Base-by-base conservation (phyloP, 2,329 filamentous ascomycete genomes). In the Dryadomyces quercivorus region DNA sequence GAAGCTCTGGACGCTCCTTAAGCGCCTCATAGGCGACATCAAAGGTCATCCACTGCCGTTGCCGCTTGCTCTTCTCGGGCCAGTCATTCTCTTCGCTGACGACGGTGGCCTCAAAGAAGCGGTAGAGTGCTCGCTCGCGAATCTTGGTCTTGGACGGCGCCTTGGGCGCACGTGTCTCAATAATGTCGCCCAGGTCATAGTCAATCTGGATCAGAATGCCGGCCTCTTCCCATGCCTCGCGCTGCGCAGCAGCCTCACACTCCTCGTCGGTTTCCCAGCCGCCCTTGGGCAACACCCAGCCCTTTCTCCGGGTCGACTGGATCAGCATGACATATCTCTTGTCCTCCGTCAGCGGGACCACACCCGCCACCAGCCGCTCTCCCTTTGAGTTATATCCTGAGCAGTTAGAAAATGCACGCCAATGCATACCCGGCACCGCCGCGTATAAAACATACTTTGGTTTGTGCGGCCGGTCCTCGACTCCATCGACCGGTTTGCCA, bases 181-280 rank as follows among this genome's bases (percentile, higher is more conserved):
- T 74, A 62, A 98, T 95, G 60, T 85, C 79, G 59, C 91, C 91
- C 51, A 98, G 78, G 68, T 95, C 89, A 67, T 85, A 86, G 63
- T 86, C 84, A 68, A 96, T 84, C 56, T 81, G 85, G 69, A 92
- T 87, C 63, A 86, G 77, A 64, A 97, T 94, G 64, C 93, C 93
- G 45, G 91, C 93, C 73, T 97, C 93, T 73, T 97, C 93, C 93
- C 93, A 97, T 58, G 93, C 93, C 70, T 98, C 93, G 61, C 93
- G 75, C 75, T 85, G 71, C 55, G 93, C 93, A 55, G 93, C 88
- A 67, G 92, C 81, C 58, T 86, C 82, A 59, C 88, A 93, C 58
- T 84, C 81, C 72, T 98, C 93, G 70, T 98, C 93, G 38, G 83
- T 85, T 70, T 98, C 93, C 91, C 93, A 98, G 57, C 93, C 93